Percentiles rank a stretch among this genome's conserved stretches.
These are phyloP conservation scores for Cystobasidium onofrii DNA, from an alignment of 768 basidiomycete genomes.

Conservation along the genomic window DNA sequence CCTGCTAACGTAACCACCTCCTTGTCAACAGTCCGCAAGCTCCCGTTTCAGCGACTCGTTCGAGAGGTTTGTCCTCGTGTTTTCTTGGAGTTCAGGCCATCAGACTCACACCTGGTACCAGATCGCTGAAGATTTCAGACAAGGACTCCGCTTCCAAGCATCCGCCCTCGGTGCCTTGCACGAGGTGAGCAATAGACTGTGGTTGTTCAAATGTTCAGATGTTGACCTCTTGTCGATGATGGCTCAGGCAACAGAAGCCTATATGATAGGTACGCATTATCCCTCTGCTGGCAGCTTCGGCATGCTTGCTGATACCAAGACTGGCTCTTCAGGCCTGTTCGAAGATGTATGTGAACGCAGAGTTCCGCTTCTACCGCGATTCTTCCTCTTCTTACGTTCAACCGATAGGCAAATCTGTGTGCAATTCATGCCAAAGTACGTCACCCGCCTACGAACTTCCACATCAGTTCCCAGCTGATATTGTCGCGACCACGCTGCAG, in stretches of 20 bases:
- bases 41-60: slow-evolving; percentile 59
- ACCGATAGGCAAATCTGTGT: not conserved
- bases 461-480: no score
- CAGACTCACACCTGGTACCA: slow-evolving; percentile 41
- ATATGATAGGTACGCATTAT: slow-evolving; percentile 1
- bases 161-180: slow-evolving; percentile 53
- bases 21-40: slow-evolving; percentile 42
- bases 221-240: no score
- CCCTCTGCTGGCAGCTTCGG: no score
- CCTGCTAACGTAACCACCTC: no score
- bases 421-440: slow-evolving; percentile 20
- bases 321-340: slow-evolving; percentile 2
- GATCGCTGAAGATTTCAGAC: slow-evolving; percentile 72
- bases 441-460: no score
- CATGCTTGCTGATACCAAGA: not conserved
- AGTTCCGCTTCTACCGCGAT: not conserved
- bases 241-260: slow-evolving; percentile 14
- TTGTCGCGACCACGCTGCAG: no score
- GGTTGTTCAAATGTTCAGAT: no score
- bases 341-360: not conserved
- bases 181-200: slow-evolving; percentile 46
- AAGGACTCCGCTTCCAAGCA: slow-evolving; percentile 51
- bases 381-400: not conserved
- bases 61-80: slow-evolving; percentile 60
- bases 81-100: no score